Evolutionary conservation across 2,329 filamentous ascomycete genomes (phyloP), one percentile per base, ranked within the genome.

Genomic region (Diaporthe velutina): DNA sequence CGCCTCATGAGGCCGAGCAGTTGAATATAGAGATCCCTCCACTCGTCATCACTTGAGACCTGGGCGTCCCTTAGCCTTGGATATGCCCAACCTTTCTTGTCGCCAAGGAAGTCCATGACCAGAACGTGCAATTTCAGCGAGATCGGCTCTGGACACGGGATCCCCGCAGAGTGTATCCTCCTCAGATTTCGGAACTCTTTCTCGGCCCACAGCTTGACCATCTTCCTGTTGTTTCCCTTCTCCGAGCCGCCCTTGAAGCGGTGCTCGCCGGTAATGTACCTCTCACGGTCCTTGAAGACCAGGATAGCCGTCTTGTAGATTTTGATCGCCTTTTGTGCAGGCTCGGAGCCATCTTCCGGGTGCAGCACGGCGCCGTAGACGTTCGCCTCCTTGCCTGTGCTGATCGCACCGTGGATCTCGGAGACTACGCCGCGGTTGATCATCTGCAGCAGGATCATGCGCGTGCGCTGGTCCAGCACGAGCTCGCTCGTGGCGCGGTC

Each of bases 181-280:
- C 95, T 93, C 80, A 99, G 85, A 84, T 99, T 99, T 55, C 97
- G 91, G 86, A 97, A 98, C 85, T 99, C 97, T 85, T 99, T 99
- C 85, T 99, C 96, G 0, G 97, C 97, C 97, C 97, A 99, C 33
- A 98, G 88, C 84, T 98, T 98, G 78, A 99, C 96, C 96, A 98
- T 98, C 78, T 96, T 95, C 66, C 96, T 91, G 86, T 95, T 98
- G 85, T 95, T 98, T 78, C 94, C 94, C 87, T 98, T 98, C 85
- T 96, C 97, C 82, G 96, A 97, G 67, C 96, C 96, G 76, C 92
- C 90, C 79, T 95, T 91, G 88, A 99, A 99, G 33, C 97, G 90
- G 85, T 96, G 95, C 85, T 99, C 97, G 78, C 97, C 97, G 0
- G 93, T 94, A 77, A 99, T 97, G 84, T 99, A 99, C 80, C 95